Evolutionary conservation across 2,329 filamentous ascomycete genomes (phyloP).

Genomic region (Fusarium subtropicale): DNA sequence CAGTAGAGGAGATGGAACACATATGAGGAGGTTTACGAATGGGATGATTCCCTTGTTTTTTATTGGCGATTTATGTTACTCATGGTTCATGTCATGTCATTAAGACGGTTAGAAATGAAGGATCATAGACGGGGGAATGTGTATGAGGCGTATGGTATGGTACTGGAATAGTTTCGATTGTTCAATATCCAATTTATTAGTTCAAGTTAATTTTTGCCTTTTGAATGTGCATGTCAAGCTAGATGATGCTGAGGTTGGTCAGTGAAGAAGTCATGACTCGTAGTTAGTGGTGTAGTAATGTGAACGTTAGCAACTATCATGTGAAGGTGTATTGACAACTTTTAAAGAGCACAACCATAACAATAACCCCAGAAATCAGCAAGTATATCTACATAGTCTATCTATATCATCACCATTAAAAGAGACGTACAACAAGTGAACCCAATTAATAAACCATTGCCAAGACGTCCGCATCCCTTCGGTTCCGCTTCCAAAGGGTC

Average conservation of each 20-base stretch:
- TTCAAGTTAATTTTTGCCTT: not conserved
- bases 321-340: too few relatives aligned
- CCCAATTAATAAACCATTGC: not conserved
- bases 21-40: slow-evolving; percentile 5
- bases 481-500: slow-evolving; percentile 14
- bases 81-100: slow-evolving; percentile 36
- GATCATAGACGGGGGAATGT: slow-evolving; percentile 39
- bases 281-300: not conserved
- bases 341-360: too few relatives aligned
- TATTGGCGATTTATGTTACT: slow-evolving; percentile 38
- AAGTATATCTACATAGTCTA: not conserved
- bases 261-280: not conserved
- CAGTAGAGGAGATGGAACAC: slow-evolving; percentile 50
- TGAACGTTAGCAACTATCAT: not conserved
- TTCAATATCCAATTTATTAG: slow-evolving; percentile 38
- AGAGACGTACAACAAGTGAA: not conserved
- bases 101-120: slow-evolving; percentile 41
- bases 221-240: not conserved
- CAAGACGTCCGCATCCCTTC: slow-evolving; percentile 8
- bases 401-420: not conserved
- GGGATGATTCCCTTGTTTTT: slow-evolving; percentile 32
- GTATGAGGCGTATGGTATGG: slow-evolving; percentile 44
- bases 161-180: slow-evolving; percentile 37
- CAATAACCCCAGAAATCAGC: too few relatives aligned
- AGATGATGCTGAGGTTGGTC: not conserved